These are phyloP conservation scores for Rhypophila decipiens DNA, from an alignment of 495 filamentous ascomycete species.

Conservation along the genomic window DNA sequence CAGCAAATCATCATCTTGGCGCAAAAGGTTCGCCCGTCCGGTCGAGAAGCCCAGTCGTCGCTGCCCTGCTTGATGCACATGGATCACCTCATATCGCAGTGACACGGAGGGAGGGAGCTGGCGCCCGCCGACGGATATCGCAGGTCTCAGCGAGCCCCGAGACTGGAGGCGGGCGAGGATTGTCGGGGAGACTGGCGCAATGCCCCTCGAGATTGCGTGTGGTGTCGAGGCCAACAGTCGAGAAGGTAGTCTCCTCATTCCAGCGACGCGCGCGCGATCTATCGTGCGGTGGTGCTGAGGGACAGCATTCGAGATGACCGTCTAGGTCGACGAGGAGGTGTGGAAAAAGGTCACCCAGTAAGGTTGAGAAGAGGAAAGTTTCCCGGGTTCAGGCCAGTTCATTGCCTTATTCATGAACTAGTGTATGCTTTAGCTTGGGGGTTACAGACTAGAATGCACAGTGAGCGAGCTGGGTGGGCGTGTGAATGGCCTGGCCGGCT, in stretches of 20 bases:
- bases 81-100: not conserved
- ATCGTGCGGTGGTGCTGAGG: conserved; percentile 17
- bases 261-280: conserved; percentile 21
- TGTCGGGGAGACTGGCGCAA: conserved; percentile 1
- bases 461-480: too few species aligned
- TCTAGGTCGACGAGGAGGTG: not conserved
- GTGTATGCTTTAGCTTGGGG: too few species aligned
- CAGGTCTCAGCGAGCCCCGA: not conserved
- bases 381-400: not conserved
- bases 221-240: conserved; percentile 15
- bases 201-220: conserved; percentile 9
- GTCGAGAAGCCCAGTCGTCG: conserved; percentile 1
- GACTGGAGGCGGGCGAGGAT: not conserved
- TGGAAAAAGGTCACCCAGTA: not conserved
- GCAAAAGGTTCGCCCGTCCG: not conserved
- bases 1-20: not conserved
- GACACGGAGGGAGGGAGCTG: not conserved
- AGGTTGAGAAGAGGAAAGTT: not conserved
- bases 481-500: too few species aligned
- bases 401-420: too few species aligned
- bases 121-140: too few species aligned
- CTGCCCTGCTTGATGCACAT: not conserved
- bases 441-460: too few species aligned
- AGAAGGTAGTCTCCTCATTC: conserved; percentile 32
- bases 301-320: conserved; percentile 22